Evolutionary conservation across 2,329 filamentous ascomycete genomes (phyloP).

Genomic region (Ophiostoma perfectum): DNA sequence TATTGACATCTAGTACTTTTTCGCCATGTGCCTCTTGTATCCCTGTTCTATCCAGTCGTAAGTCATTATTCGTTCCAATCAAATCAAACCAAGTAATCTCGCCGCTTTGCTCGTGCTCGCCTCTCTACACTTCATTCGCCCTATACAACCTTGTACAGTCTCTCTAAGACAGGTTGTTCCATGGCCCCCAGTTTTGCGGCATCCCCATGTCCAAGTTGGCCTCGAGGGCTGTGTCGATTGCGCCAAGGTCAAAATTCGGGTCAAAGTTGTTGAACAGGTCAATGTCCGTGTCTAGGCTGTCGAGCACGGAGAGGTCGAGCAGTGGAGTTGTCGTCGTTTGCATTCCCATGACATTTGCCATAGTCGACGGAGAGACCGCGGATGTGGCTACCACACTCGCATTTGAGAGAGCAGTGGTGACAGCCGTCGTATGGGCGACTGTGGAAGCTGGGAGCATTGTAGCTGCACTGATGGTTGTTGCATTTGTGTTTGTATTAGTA

Average conservation of each 20-base stretch:
- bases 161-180: conserved; percentile 22
- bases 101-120: too few relatives aligned
- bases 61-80: neutral
- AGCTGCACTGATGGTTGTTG: neutral
- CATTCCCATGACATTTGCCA: neutral
- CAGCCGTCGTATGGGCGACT: neutral
- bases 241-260: conserved; percentile 49
- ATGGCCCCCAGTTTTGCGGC: conserved; percentile 45
- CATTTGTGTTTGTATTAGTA: neutral
- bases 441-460: neutral
- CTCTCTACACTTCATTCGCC: too few relatives aligned
- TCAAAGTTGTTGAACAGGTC: conserved; percentile 53
- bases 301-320: conserved; percentile 30
- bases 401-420: neutral
- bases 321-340: neutral
- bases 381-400: neutral
- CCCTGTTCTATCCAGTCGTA: neutral
- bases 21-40: neutral
- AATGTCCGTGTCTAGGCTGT: conserved; percentile 42
- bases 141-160: neutral
- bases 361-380: neutral
- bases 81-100: neutral
- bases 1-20: neutral
- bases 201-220: conserved; percentile 51
- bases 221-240: conserved; percentile 50